A percentile compares a stretch with the other conserved stretches of the same genome.
These are phyloP conservation scores for Aegilops longissima DNA, from an alignment of 176 grass and related monocot genomes.

Conservation along the genomic window DNA sequence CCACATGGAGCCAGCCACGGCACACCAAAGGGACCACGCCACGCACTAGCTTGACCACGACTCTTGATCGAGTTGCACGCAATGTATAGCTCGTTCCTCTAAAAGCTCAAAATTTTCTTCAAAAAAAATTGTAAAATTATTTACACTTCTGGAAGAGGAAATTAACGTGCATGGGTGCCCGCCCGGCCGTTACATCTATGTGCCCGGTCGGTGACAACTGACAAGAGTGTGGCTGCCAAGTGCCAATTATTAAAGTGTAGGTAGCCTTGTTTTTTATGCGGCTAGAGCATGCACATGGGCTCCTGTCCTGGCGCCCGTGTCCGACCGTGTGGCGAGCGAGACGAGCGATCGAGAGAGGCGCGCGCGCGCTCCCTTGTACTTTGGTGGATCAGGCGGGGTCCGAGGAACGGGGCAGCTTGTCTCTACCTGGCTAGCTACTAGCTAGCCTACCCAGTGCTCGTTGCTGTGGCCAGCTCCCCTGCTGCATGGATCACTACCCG, in stretches of 20 bases:
- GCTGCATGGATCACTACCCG: neutral
- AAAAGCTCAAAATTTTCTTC: neutral
- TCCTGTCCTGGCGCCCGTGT: neutral
- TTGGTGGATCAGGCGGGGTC: slow-evolving; percentile 39
- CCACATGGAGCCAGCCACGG: neutral
- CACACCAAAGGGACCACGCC: neutral
- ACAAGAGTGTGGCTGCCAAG: slow-evolving; percentile 16
- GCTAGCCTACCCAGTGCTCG: neutral
- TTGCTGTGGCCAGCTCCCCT: neutral
- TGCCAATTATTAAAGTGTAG: slow-evolving; percentile 50
- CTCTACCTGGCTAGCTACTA: slow-evolving; percentile 32
- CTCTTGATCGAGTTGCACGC: neutral
- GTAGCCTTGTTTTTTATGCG: neutral
- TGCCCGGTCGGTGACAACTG: slow-evolving; percentile 27
- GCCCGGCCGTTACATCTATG: neutral
- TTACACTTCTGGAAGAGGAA: neutral
- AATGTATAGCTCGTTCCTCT: neutral
- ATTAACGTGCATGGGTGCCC: neutral
- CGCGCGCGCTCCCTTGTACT: slow-evolving; percentile 26
- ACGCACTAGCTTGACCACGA: neutral
- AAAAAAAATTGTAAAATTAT: too few species aligned
- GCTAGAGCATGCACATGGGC: slow-evolving; percentile 19
- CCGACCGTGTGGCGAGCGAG: neutral
- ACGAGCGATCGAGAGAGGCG: neutral
- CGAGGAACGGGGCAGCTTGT: slow-evolving; percentile 45